phyloP scores from a whole-genome alignment of 495 filamentous ascomycete species.

The Platismatia glauca region DNA sequence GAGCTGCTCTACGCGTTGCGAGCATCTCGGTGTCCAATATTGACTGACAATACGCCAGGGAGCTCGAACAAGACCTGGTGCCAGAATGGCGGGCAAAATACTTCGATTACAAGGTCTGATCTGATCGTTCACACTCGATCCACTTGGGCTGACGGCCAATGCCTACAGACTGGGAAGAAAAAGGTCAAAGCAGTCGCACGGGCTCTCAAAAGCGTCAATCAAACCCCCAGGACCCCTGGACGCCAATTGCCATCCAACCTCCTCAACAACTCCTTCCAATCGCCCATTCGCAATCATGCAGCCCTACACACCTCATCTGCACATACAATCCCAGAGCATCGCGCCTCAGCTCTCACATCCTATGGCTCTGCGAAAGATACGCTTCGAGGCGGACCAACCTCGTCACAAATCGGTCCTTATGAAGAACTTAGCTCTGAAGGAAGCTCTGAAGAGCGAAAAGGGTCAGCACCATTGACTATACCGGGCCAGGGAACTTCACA shows the following conservation, averaged over 20 bases:
- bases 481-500: slow-evolving; percentile 28
- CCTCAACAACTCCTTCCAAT: slow-evolving; percentile 19
- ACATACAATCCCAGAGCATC: slow-evolving; percentile 11
- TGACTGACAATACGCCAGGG: slow-evolving; percentile 37
- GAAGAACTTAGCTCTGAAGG: slow-evolving; percentile 7
- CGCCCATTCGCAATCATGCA: slow-evolving; percentile 17
- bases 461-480: slow-evolving; percentile 28
- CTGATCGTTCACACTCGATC: neutral
- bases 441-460: slow-evolving; percentile 26
- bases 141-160: neutral
- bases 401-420: slow-evolving; percentile 20
- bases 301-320: slow-evolving; percentile 10
- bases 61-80: slow-evolving; percentile 77
- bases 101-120: slow-evolving; percentile 71
- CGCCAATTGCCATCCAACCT: slow-evolving; percentile 25
- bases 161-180: slow-evolving; percentile 66
- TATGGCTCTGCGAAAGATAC: slow-evolving; percentile 14
- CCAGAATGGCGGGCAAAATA: slow-evolving; percentile 93
- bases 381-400: slow-evolving; percentile 3
- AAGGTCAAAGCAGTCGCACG: slow-evolving; percentile 72
- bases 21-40: slow-evolving; percentile 8
- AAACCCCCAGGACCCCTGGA: slow-evolving; percentile 47
- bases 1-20: slow-evolving; percentile 22
- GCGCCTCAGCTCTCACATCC: slow-evolving; percentile 4
- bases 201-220: slow-evolving; percentile 52